Base-by-base conservation (phyloP, 2,329 filamentous ascomycete genomes). In the Chaetomium sp. region DNA sequence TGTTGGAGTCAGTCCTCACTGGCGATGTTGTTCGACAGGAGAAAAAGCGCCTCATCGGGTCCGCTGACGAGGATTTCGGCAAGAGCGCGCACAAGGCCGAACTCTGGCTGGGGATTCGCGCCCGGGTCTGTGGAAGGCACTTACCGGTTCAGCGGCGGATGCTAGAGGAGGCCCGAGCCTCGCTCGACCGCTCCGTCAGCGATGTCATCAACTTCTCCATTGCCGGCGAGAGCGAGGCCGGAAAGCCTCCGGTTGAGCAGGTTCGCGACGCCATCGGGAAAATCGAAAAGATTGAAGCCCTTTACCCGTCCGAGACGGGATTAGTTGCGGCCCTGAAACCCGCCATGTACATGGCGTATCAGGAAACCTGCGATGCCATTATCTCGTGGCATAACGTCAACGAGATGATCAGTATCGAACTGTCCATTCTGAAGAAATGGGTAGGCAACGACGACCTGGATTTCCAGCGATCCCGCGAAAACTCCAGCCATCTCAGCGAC, bases 351-450 rank as follows among this genome's bases (percentile, higher is more conserved):
- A 83, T 86, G 33, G 85, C 88, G 33, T 99, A 93, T 78, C 83
- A 85, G 67, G 89, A 93, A 67, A 92, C 92, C 31, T 95, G 90
- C 73, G 91, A 96, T 74, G 90, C 94, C 57, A 90, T 99, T 69
- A 87, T 97, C 67, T 89, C 94, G 3, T 99, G 95, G 95, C 90
- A 97, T 81, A 99, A 98, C 77, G 97, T 93, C 59, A 97, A 93
- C 35, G 89, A 94, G 74, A 87, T 97, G 74, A 98, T 99, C 82
- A 97, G 96, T 76, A 97, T 92, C 2, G 92, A 99, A 76, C 85
- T 99, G 65, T 88, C 88, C 16, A 93, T 98, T 68, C 78, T 99
- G 68, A 93, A 95, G 76, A 93, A 90, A 68, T 99, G 95, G 95
- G 95, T 99, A 29, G 95, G 95, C 62, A 99, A 99, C 74, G 88